Conservation (phyloP, 108 stramenopile genomes). For the Conticribra weissflogii region DNA sequence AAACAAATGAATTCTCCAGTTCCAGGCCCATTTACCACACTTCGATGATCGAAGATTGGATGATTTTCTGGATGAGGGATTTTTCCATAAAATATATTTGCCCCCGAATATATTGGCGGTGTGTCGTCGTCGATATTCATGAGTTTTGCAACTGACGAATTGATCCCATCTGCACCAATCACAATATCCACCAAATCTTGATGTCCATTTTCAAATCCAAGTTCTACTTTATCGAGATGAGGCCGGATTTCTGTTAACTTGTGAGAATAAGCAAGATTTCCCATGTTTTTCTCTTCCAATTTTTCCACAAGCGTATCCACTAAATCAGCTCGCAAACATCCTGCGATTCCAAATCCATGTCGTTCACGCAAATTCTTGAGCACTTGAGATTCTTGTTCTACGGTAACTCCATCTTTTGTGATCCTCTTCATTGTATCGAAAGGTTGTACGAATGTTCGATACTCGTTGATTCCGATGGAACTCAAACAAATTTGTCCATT, state of each 20-base stretch:
- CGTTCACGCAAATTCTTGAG: conserved; percentile 9
- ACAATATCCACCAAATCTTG: conserved; percentile 28
- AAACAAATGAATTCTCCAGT: conserved; percentile 33
- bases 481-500: conserved; percentile 38
- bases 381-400: conserved; percentile 4
- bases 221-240: conserved; percentile 11
- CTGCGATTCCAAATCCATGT: conserved; percentile 27
- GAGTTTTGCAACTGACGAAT: conserved; percentile 16
- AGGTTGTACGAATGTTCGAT: conserved; percentile 5
- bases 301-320: conserved; percentile 16
- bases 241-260: conserved; percentile 13
- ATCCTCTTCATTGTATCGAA: conserved; percentile 25
- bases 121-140: conserved; percentile 19
- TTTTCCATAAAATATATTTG: conserved; percentile 37
- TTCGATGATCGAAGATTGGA: conserved; percentile 19
- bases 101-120: conserved; percentile 29
- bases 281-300: neutral
- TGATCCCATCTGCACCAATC: conserved; percentile 34
- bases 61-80: conserved; percentile 22
- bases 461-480: conserved; percentile 34
- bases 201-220: conserved; percentile 17
- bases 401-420: conserved; percentile 1
- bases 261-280: conserved; percentile 14
- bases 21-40: conserved; percentile 28
- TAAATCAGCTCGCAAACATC: conserved; percentile 28